Evolutionary conservation across 2,329 filamentous ascomycete genomes (phyloP).

Genomic region (Pyrenophora graminea): DNA sequence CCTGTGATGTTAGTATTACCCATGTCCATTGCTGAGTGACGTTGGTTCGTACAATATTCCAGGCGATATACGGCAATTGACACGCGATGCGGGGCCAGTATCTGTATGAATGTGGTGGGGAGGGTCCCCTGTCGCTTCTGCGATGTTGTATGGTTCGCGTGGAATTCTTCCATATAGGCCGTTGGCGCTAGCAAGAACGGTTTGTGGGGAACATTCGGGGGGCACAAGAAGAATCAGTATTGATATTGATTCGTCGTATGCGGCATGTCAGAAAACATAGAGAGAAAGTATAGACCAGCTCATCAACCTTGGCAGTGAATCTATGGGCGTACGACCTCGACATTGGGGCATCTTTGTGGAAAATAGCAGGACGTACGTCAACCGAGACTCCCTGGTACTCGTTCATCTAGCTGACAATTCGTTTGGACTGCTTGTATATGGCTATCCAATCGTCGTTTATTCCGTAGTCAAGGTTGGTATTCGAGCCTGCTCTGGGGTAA

Average conservation of each 20-base stretch:
- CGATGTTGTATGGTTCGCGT: slow-evolving; percentile 13
- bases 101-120: slow-evolving; percentile 8
- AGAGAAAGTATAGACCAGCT: too few species aligned
- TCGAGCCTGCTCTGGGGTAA: too few species aligned
- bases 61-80: slow-evolving; percentile 20
- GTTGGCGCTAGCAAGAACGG: slow-evolving; percentile 5
- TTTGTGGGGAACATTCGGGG: slow-evolving; percentile 16
- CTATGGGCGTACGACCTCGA: neutral
- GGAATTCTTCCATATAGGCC: slow-evolving; percentile 17
- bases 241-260: too few species aligned
- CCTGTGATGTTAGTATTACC: slow-evolving; percentile 14
- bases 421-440: too few species aligned
- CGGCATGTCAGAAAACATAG: too few species aligned
- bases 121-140: slow-evolving; percentile 10
- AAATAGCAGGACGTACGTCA: too few species aligned
- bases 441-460: too few species aligned
- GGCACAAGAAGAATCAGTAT: neutral
- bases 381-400: too few species aligned
- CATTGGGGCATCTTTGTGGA: too few species aligned
- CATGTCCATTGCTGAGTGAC: slow-evolving; percentile 13
- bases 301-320: neutral
- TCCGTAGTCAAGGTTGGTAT: too few species aligned
- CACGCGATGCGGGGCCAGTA: slow-evolving; percentile 10
- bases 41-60: slow-evolving; percentile 2
- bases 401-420: too few species aligned